Base-by-base conservation (phyloP, 148 eudicot genomes). In the Nyssa sinensis region DNA sequence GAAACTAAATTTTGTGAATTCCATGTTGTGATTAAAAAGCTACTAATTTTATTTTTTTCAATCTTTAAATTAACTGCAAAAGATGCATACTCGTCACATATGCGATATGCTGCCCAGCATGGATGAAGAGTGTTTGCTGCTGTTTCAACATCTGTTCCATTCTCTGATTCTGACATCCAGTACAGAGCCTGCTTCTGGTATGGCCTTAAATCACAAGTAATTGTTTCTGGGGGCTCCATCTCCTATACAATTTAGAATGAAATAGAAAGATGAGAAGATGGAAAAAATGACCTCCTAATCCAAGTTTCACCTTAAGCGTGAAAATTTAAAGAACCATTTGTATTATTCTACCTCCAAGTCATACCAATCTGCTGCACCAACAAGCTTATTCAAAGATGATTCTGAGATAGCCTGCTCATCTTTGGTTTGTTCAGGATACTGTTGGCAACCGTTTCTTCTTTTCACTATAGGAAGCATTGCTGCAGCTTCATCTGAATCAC, bases 151-250 rank as follows among this genome's bases (percentile, higher is more conserved):
- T 70, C 83, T 27, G 64, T 80, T 70, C 87, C 87, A 66, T 69
- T 77, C 77, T 89, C 93, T 28, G 77, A 68, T 51, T 82, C 87
- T 27, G 83, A 55, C 93, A 89, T 89, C 91, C 91, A 89, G 35
- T 79, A 82, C 24, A 89, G 89, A 49, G 93, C 93, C 75, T 89
- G 87, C 78, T 89, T 89, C 86, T 89, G 93, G 78, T 89, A 89
- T 47, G 91, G 88, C 82, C 87, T 86, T 64, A 89, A 81, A 57
- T 80, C 81, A 81, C 91, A 89, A 44, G 64, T 78, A 47, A 89
- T 85, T n/a, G 88, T 85, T 24, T 62, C 71, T 29, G 93, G 88
- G 64, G 93, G 84, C 34, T 77, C 86, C 89, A 89, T 89, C 73
- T 89, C 93, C 93, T 89, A 62, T 19, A 71, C 31, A 39, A 41